These are phyloP conservation scores for Verticillium zaregamsianum DNA, from an alignment of 2,329 filamentous ascomycete species.

Conservation along the genomic window DNA sequence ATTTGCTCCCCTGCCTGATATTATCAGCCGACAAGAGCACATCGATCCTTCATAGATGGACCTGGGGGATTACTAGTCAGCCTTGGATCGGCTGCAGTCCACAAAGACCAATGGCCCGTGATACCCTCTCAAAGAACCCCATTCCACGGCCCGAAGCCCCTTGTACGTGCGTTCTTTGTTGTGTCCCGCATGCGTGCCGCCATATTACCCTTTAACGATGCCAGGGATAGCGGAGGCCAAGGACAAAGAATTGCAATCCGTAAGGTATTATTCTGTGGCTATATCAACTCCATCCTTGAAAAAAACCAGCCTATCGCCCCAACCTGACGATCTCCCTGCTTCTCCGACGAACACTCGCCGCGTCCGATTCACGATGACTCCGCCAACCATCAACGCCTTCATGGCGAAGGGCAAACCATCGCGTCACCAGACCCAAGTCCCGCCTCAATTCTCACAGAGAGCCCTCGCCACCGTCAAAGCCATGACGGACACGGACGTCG, in stretches of 20 bases:
- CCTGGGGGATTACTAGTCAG: too few relatives aligned
- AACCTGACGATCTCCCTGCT: background rate
- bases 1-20: too few relatives aligned
- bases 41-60: too few relatives aligned
- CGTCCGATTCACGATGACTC: background rate
- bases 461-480: background rate
- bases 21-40: too few relatives aligned
- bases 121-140: background rate
- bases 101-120: background rate
- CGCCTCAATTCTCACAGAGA: background rate
- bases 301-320: background rate
- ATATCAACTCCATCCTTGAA: background rate
- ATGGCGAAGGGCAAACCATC: background rate
- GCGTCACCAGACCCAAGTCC: background rate
- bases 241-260: background rate
- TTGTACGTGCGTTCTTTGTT: background rate
- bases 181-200: background rate
- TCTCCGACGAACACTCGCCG: background rate
- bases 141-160: background rate
- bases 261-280: background rate
- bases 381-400: background rate
- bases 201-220: background rate
- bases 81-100: too few relatives aligned
- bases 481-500: background rate
- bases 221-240: background rate